Evolutionary conservation across 139 green algal species (phyloP), one percentile per base, ranked within the genome.

Genomic region (Volvox africanus): DNA sequence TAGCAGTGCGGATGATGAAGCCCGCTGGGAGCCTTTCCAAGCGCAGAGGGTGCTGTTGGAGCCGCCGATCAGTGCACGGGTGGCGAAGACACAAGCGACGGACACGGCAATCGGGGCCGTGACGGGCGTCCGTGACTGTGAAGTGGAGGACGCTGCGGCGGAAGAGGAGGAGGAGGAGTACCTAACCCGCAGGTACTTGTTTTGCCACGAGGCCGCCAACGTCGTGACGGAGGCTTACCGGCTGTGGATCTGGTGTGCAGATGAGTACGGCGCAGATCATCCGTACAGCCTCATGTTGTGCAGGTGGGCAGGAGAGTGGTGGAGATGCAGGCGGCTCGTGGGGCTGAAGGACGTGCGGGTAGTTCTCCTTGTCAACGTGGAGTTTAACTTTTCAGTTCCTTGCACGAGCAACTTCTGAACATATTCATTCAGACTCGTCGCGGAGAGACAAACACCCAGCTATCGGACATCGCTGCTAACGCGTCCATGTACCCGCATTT

Each of bases 101-200:
- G 65, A 28, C 65, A 9, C 21, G 21, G 11, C 6, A 30, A 30
- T 44, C 16, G 73, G 6, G 73, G 73, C 33, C 33, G 26, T 32
- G 76, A 19, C 32, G 76, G 26, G 16, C 12, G 76, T 26, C 5
- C 21, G 65, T 16, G 65, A 28, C 65, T 5, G 9, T 55, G 65
- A 24, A 73, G 65, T 12, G 20, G 80, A 86, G 22, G 78, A 32
- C 36, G 28, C 19, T 24, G 78, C 36, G 80, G 80, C 68, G 50
- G 80, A 26, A 55, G 80, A 86, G 80, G 80, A 86, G 80, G 80
- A 86, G 80, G 80, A 86, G 80, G 50, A 37, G 26, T 86, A 86
- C 80, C 55, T 86, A 19, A 86, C 80, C 16, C 80, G 55, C 44
- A 55, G 80, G 32, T 86, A 86, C 55, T 26, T 55, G 14, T 86